Conservation (phyloP, 106 monocot species). For the Dendrobium officinale region DNA sequence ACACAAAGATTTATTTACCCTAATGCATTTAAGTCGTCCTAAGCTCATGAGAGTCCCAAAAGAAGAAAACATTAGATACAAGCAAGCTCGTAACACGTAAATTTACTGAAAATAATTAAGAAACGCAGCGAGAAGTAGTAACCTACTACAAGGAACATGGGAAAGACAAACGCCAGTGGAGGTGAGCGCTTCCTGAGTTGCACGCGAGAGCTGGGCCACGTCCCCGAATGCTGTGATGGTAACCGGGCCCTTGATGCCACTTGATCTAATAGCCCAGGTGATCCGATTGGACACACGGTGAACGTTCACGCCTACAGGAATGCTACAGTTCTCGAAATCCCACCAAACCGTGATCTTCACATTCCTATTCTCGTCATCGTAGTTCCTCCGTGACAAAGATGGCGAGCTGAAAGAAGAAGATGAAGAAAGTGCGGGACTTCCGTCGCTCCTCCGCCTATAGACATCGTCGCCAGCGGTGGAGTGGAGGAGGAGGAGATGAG, state of each 20-base stretch:
- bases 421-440: not conserved
- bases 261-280: conserved; percentile 52
- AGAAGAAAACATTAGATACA: not conserved
- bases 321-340: conserved; percentile 92
- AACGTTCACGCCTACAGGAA: conserved; percentile 60
- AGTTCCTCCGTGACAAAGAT: not conserved
- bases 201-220: conserved; percentile 43
- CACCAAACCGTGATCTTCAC: conserved; percentile 87
- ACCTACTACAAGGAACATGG: conserved; percentile 54
- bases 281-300: conserved; percentile 54
- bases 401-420: not conserved
- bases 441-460: not conserved
- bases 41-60: not conserved
- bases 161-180: conserved; percentile 72
- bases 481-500: conserved; percentile 10
- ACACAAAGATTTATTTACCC: too few species aligned
- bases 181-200: conserved; percentile 63
- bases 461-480: conserved; percentile 1
- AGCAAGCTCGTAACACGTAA: not conserved
- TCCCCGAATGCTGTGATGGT: conserved; percentile 89
- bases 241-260: conserved; percentile 73
- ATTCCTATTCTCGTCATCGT: conserved; percentile 34
- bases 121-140: not conserved
- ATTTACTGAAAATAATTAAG: not conserved
- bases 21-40: too few species aligned